Base-by-base conservation (phyloP, 768 basidiomycete genomes). In the Lactarius quietus region DNA sequence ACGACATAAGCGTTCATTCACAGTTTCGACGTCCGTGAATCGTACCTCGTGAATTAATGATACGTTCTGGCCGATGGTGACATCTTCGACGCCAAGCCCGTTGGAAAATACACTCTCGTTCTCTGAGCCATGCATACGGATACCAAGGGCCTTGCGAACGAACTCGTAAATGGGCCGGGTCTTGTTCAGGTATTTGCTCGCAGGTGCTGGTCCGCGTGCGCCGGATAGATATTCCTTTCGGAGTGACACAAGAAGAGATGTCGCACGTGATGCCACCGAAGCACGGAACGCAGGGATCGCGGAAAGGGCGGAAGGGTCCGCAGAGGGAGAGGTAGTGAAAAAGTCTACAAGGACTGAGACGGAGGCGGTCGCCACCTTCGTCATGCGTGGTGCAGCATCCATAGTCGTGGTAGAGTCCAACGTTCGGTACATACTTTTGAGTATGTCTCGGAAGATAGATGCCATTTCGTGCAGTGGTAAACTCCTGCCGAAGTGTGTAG, bases 151-250 rank as follows among this genome's bases (percentile, higher is more conserved):
- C 26, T 83, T 65, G 38, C 93, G 81, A 6, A 95, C 83, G 67
- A 86, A 95, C 73, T 90, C 86, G 74, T 95, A 95, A 28, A 94
- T 74, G 6, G 84, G 78, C 14, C 84, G 81, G 4, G 91, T 92
- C 72, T 83, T 83, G 72, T 84, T 85, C 64, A 95, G 80, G 75
- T 80, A 85, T 12, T 71, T 70, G 66, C 86, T 84, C 2, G 93
- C 92, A 1, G 92, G 92, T 7, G 89, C 81, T 10, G 77, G 72
- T 3, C 89, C 90, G 15, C 81, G 79, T 51, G 72, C 78, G 35
- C 87, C 88, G 29, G 80, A 80, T 9, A 90, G 78, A 72, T 86
- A 89, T 54, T 84, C 80, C 39, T 74, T 73, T 36, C 86, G 80
- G 26, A 88, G 80, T 8, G 72, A 67, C 55, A 81, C 76, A 67